Conservation (phyloP, 108 stramenopile species). For the Pseudonitzschia pungens region DNA sequence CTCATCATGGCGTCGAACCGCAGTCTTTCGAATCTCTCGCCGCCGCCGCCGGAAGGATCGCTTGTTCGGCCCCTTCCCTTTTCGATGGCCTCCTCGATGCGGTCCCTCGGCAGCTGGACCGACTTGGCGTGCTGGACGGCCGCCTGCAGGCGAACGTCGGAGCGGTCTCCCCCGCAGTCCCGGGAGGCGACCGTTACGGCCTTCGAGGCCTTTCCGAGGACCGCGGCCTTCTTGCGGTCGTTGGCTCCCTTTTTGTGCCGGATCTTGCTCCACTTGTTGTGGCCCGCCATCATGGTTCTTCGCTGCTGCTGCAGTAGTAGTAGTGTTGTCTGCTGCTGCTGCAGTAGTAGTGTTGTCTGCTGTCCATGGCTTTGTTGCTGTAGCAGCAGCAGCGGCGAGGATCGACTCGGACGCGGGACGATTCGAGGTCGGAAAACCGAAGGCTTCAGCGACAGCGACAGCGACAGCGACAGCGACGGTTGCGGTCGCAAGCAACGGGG, state of each 20-base stretch:
- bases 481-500: too few species aligned
- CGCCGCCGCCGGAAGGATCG: slow-evolving; percentile 11
- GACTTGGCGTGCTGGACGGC: slow-evolving; percentile 57
- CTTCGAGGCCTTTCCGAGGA: slow-evolving; percentile 58
- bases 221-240: slow-evolving; percentile 47
- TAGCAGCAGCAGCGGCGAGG: too few species aligned
- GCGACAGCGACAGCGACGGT: too few species aligned
- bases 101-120: slow-evolving; percentile 67
- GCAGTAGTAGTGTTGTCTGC: too few species aligned
- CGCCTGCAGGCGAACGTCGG: slow-evolving; percentile 61
- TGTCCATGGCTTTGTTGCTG: too few species aligned
- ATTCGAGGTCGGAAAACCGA: too few species aligned
- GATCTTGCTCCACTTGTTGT: slow-evolving; percentile 79
- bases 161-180: slow-evolving; percentile 58
- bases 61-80: slow-evolving; percentile 43
- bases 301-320: not conserved
- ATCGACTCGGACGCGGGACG: too few species aligned
- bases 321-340: too few species aligned
- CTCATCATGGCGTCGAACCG: slow-evolving; percentile 73
- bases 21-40: slow-evolving; percentile 38
- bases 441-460: too few species aligned
- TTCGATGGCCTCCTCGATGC: slow-evolving; percentile 64
- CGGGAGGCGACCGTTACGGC: slow-evolving; percentile 55
- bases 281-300: slow-evolving; percentile 57
- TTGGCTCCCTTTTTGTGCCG: slow-evolving; percentile 72